phyloP scores from a whole-genome alignment of 2,329 filamentous ascomycete genomes.

The Alternaria metachromatica region DNA sequence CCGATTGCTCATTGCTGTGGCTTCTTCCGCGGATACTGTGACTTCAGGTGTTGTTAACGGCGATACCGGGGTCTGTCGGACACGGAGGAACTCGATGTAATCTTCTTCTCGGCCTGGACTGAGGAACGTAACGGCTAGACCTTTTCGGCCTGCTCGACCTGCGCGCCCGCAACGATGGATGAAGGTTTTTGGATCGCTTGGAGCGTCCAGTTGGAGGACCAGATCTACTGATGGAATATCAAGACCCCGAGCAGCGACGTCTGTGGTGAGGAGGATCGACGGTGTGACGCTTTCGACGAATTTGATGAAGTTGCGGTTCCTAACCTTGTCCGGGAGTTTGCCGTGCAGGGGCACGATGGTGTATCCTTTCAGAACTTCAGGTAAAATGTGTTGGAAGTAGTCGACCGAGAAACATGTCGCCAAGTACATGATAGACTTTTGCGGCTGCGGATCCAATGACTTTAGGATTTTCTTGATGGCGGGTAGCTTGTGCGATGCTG shows the following conservation, averaged over 20 bases:
- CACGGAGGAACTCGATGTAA: slow-evolving; percentile 84
- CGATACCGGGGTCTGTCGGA: slow-evolving; percentile 83
- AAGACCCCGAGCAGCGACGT: slow-evolving; percentile 86
- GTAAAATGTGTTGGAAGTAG: slow-evolving; percentile 85
- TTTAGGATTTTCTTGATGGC: slow-evolving; percentile 74
- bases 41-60: slow-evolving; percentile 66
- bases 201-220: slow-evolving; percentile 85
- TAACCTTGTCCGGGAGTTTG: slow-evolving; percentile 86
- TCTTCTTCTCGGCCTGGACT: slow-evolving; percentile 86
- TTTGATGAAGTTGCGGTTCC: slow-evolving; percentile 83
- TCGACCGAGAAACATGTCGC: slow-evolving; percentile 95
- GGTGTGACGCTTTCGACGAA: slow-evolving; percentile 79
- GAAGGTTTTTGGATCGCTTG: slow-evolving; percentile 85
- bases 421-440: slow-evolving; percentile 88
- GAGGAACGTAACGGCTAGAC: slow-evolving; percentile 84
- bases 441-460: slow-evolving; percentile 73
- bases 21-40: slow-evolving; percentile 66
- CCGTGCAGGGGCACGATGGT: slow-evolving; percentile 84
- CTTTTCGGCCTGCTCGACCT: slow-evolving; percentile 70
- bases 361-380: slow-evolving; percentile 73
- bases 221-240: slow-evolving; percentile 93
- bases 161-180: slow-evolving; percentile 70
- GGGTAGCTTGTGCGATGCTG: slow-evolving; percentile 80
- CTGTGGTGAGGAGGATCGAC: slow-evolving; percentile 86
- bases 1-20: slow-evolving; percentile 60